A percentile compares a stretch with the other conserved stretches of the same genome.
Evolutionary conservation across 2,329 filamentous ascomycete species (phyloP).

Genomic region (Botrytis porri): DNA sequence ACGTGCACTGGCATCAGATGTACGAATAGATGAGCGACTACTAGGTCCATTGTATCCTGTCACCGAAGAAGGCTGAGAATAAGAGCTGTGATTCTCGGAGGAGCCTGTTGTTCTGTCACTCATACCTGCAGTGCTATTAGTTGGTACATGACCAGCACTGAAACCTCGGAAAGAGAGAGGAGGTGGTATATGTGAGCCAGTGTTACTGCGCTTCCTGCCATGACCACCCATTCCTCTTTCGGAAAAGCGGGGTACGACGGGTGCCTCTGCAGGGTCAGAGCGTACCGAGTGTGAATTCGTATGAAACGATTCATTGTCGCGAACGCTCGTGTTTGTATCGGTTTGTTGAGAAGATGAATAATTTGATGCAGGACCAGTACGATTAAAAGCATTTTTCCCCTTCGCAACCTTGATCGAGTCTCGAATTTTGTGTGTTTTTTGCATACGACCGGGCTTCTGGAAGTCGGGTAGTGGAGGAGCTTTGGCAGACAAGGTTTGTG

Average conservation of each 20-base stretch:
- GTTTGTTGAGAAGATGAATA: slow-evolving; percentile 31
- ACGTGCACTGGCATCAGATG: slow-evolving; percentile 35
- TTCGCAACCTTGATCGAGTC: slow-evolving; percentile 91
- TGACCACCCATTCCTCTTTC: slow-evolving; percentile 56
- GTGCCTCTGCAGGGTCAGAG: slow-evolving; percentile 58
- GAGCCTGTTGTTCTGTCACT: slow-evolving; percentile 56
- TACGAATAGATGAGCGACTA: slow-evolving; percentile 38
- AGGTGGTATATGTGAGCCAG: slow-evolving; percentile 69
- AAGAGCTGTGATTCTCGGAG: slow-evolving; percentile 50
- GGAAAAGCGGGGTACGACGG: slow-evolving; percentile 67
- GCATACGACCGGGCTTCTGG: slow-evolving; percentile 40
- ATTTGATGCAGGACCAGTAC: slow-evolving; percentile 41
- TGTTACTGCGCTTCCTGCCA: slow-evolving; percentile 85
- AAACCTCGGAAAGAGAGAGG: slow-evolving; percentile 77
- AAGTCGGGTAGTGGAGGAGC: slow-evolving; percentile 47
- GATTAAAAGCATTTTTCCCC: slow-evolving; percentile 47
- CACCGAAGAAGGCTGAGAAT: slow-evolving; percentile 49
- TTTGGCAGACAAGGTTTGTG: slow-evolving; percentile 44
- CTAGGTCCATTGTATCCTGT: slow-evolving; percentile 42
- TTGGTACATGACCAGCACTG: slow-evolving; percentile 43
- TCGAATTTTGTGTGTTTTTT: slow-evolving; percentile 56
- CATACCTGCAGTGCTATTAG: slow-evolving; percentile 56
- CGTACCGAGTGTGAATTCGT: slow-evolving; percentile 25
- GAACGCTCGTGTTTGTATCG: slow-evolving; percentile 22
- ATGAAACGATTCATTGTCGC: slow-evolving; percentile 31